Evolutionary conservation across 2,329 filamentous ascomycete species (phyloP).

Genomic region (Mariannaea elegans): DNA sequence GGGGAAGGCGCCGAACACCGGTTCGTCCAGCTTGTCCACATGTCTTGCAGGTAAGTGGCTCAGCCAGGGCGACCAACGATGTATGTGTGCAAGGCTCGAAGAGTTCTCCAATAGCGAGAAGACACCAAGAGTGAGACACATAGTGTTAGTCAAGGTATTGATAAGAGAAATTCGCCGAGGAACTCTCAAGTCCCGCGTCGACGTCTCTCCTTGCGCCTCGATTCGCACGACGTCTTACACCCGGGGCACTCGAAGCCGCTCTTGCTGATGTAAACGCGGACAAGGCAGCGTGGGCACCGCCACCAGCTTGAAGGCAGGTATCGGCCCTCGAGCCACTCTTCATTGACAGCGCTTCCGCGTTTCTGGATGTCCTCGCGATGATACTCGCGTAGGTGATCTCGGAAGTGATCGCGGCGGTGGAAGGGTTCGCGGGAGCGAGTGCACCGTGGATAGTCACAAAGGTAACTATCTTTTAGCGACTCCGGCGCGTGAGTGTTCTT

Average conservation of each 20-base stretch:
- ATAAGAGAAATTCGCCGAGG: neutral
- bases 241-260: constrained; percentile 55
- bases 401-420: constrained; percentile 63
- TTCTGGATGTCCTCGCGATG: constrained; percentile 64
- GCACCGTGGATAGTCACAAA: constrained; percentile 63
- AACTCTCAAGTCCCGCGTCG: constrained; percentile 25
- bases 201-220: constrained; percentile 50
- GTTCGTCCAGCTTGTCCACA: constrained; percentile 14
- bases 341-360: constrained; percentile 49
- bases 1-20: constrained; percentile 14
- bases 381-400: constrained; percentile 64
- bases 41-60: constrained; percentile 1
- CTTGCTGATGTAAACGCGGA: constrained; percentile 51
- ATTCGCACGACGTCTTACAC: constrained; percentile 59
- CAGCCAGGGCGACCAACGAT: neutral
- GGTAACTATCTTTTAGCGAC: constrained; percentile 52
- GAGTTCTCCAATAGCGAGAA: neutral
- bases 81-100: neutral
- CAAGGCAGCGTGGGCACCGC: constrained; percentile 63
- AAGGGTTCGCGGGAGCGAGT: constrained; percentile 56
- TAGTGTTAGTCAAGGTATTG: neutral
- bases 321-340: constrained; percentile 52
- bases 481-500: constrained; percentile 57
- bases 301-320: constrained; percentile 57
- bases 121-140: neutral